Conservation (phyloP, 1,284 basidiomycete species). For the Heterobasidion annosum region DNA sequence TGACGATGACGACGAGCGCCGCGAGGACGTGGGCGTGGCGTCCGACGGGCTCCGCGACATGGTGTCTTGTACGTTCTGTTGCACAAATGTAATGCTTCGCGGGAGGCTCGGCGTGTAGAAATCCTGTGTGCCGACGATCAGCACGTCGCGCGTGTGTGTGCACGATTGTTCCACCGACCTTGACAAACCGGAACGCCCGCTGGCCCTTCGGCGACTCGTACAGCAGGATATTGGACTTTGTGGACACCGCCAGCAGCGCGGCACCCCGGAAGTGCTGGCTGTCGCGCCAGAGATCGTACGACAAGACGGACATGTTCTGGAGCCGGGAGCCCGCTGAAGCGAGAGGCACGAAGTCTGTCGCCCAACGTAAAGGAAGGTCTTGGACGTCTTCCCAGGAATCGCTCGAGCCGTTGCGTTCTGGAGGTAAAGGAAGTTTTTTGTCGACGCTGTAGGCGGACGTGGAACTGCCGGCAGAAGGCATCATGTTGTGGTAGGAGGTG, state of each 20-base stretch:
- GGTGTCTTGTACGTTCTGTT: slow-evolving; percentile 52
- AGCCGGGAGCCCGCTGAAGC: slow-evolving; percentile 59
- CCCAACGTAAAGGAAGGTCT: slow-evolving; percentile 70
- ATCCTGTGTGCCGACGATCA: slow-evolving; percentile 36
- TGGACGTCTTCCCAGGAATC: slow-evolving; percentile 72
- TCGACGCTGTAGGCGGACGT: neutral
- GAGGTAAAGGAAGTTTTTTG: slow-evolving; percentile 5
- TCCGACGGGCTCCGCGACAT: slow-evolving; percentile 37
- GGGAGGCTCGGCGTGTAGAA: slow-evolving; percentile 69
- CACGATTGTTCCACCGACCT: slow-evolving; percentile 32
- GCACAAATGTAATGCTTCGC: slow-evolving; percentile 55
- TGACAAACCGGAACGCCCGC: slow-evolving; percentile 71
- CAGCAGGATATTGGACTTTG: slow-evolving; percentile 60
- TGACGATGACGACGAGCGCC: slow-evolving; percentile 10
- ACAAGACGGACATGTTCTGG: slow-evolving; percentile 44
- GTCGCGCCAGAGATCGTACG: slow-evolving; percentile 59
- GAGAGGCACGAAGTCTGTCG: slow-evolving; percentile 70
- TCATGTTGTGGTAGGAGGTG: slow-evolving; percentile 17
- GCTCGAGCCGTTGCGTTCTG: slow-evolving; percentile 17
- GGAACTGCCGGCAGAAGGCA: slow-evolving; percentile 1
- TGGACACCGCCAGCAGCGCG: slow-evolving; percentile 64
- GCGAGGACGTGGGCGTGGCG: slow-evolving; percentile 12
- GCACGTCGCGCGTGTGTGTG: slow-evolving; percentile 2
- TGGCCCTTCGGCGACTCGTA: slow-evolving; percentile 76
- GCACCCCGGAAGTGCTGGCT: slow-evolving; percentile 42